Conservation (phyloP, 2,329 filamentous ascomycete species). For the Monilinia fructigena region DNA sequence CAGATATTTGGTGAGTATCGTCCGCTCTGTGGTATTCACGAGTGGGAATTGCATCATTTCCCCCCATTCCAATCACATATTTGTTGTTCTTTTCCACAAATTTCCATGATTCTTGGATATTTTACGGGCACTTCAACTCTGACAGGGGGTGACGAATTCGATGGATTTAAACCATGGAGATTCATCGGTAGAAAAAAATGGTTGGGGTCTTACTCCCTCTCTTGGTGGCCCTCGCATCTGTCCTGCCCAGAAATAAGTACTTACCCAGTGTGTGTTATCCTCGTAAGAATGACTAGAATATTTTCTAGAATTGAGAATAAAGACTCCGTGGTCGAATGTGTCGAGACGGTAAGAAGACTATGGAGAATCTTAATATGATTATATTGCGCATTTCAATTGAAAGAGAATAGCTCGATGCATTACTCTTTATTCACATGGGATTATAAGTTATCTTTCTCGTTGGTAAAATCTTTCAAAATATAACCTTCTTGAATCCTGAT, state of each 20-base stretch:
- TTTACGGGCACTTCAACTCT: constrained; percentile 19
- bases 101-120: no score
- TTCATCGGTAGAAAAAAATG: constrained; percentile 43
- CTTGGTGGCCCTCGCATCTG: constrained; percentile 40
- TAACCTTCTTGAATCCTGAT: no score
- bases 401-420: no score
- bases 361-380: not conserved
- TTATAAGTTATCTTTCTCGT: no score
- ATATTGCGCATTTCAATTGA: no score
- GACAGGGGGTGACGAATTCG: constrained; percentile 37
- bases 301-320: constrained; percentile 37
- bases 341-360: constrained; percentile 11
- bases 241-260: constrained; percentile 40
- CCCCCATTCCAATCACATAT: no score
- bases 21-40: no score
- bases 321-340: constrained; percentile 26
- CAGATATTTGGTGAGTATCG: constrained; percentile 33
- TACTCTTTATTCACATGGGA: no score
- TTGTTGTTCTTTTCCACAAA: no score
- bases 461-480: no score
- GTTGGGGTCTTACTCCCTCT: constrained; percentile 41
- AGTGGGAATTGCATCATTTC: no score
- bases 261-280: constrained; percentile 33
- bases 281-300: constrained; percentile 35
- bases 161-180: constrained; percentile 39